Conservation (phyloP, 371 early-diverging fungal genomes). For the Mucor ambiguus region DNA sequence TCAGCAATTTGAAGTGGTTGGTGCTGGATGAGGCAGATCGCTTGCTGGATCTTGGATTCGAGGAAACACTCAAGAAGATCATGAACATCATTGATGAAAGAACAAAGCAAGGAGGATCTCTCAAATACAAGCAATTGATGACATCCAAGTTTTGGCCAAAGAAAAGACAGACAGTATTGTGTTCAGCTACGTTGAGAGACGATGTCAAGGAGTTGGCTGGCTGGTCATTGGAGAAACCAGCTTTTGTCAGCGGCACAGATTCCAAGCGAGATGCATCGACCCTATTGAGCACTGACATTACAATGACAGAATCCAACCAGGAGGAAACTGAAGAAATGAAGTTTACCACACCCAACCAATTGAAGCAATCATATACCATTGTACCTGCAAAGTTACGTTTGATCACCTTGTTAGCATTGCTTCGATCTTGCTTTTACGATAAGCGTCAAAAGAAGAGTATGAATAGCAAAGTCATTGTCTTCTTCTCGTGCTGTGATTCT, state of each 20-base stretch:
- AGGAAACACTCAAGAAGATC: slow-evolving; percentile 89
- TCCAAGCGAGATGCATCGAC: slow-evolving; percentile 35
- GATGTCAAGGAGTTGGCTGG: slow-evolving; percentile 86
- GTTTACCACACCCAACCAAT: slow-evolving; percentile 76
- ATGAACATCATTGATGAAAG: slow-evolving; percentile 66
- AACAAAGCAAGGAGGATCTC: slow-evolving; percentile 18
- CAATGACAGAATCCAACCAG: slow-evolving; percentile 4
- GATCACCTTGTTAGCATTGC: slow-evolving; percentile 76
- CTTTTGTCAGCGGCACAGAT: slow-evolving; percentile 58
- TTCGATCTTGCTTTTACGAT: slow-evolving; percentile 56
- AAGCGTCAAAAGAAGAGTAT: slow-evolving; percentile 46
- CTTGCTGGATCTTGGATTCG: slow-evolving; percentile 95
- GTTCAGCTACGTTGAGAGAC: slow-evolving; percentile 90
- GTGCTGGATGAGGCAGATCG: slow-evolving; percentile 99
- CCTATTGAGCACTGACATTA: slow-evolving; percentile 20
- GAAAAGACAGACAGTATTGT: slow-evolving; percentile 82
- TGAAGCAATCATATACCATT: slow-evolving; percentile 82
- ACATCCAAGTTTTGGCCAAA: slow-evolving; percentile 59
- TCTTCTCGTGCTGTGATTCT: slow-evolving; percentile 88
- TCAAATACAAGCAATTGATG: slow-evolving; percentile 25
- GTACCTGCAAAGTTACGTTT: slow-evolving; percentile 91
- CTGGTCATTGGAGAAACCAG: slow-evolving; percentile 72
- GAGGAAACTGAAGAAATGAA: slow-evolving; percentile 46
- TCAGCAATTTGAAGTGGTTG: slow-evolving; percentile 81
- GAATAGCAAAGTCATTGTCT: slow-evolving; percentile 80